phyloP scores from a whole-genome alignment of 2,329 filamentous ascomycete species.

The Dactylellina cionopaga region DNA sequence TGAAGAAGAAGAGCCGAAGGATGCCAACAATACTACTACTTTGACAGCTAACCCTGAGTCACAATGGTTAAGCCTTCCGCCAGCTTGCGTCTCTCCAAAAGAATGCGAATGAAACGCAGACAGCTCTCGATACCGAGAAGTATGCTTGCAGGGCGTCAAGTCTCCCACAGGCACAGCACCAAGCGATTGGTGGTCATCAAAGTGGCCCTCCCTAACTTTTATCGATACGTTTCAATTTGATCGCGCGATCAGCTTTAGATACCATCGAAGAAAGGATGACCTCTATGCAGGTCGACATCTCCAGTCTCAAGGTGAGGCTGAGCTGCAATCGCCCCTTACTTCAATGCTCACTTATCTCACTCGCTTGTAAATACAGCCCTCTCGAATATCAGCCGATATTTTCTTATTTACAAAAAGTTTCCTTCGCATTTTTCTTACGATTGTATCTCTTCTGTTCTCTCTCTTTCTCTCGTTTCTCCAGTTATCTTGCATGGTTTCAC shows the following conservation, averaged over 20 bases:
- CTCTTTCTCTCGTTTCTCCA: too few relatives aligned
- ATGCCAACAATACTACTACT: not conserved
- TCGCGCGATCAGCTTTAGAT: not conserved
- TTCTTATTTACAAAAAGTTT: not conserved
- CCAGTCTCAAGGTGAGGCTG: not conserved
- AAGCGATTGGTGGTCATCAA: constrained; percentile 1
- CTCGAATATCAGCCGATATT: not conserved
- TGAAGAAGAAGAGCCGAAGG: not conserved
- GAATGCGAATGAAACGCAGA: too few relatives aligned
- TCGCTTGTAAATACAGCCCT: constrained; percentile 6
- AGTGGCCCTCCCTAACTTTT: constrained; percentile 6
- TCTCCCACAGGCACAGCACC: not conserved
- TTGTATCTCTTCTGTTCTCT: too few relatives aligned
- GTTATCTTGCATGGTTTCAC: not conserved
- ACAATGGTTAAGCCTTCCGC: constrained; percentile 9
- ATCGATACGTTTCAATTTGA: constrained; percentile 24
- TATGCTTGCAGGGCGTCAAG: not conserved
- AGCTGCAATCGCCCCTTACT: constrained; percentile 5
- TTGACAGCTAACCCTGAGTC: not conserved
- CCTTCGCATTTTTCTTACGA: not conserved
- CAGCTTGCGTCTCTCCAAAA: too few relatives aligned
- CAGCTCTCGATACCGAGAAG: constrained; percentile 13
- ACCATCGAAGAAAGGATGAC: too few relatives aligned
- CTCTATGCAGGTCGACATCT: too few relatives aligned
- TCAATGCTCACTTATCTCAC: not conserved